Base-by-base conservation (phyloP, 805 yeast genomes). In the Komagataella mondaviorum region DNA sequence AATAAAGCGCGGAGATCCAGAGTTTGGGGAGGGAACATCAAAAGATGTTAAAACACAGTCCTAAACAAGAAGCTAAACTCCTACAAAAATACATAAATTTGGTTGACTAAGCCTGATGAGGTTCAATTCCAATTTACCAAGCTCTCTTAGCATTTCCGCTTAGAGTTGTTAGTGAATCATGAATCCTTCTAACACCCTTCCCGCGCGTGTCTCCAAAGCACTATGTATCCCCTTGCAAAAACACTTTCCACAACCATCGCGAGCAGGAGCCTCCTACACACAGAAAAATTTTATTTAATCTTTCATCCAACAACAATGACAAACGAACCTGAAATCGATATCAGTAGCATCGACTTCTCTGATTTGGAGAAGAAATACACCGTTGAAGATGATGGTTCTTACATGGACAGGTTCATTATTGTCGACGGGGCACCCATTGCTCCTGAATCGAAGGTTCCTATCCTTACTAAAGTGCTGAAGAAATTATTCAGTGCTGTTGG, bases 391-490 rank as follows among this genome's bases (percentile, higher is more conserved):
- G 80, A 76, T 51, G 80, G 78, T 50, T 70, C 75, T 53, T 78
- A 81, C 49, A 74, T 86, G 52, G 96, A 87, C 61, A 78, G 78
- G 61, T 89, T 80, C 63, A 80, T 91, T 53, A 86, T 91, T 30
- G 85, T 88, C 50, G 97, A 89, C 65, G 99, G 99, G 48, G 90
- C 96, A 8, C 99, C 99, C 58, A 74, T 88, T 55, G 96, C 96
- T 23, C 96, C 97, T 53, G 95, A 84, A 64, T 66, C 88, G 51
- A 93, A 93, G 70, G 86, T 82, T 50, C 86, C 88, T 52, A 80
- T 86, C 53, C 77, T 93, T 63, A 77, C 82, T 58, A 90, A 88
- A 67, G 97, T 95, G 47, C 76, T 93, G 62, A 78, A 76, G 59
- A 91, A 90, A 71, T 75, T 88, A 51, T 83, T 93, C 63, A 71